Conservation (phyloP, 257 asterid genomes). For the Plantago ovata region DNA sequence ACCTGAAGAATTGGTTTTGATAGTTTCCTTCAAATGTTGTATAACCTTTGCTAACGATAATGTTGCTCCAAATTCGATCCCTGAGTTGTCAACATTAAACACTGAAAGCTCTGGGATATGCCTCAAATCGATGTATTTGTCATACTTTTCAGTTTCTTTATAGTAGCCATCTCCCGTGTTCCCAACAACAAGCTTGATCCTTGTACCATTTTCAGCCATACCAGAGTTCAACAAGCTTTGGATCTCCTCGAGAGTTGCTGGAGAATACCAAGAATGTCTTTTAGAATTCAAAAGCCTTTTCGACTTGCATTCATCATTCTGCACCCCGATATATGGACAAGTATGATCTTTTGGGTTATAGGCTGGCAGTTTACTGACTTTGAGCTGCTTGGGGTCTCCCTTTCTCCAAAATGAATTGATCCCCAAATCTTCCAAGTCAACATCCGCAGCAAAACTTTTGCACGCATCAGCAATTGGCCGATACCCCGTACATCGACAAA, state of each 20-base stretch:
- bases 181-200: slow-evolving; percentile 49
- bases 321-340: slow-evolving; percentile 32
- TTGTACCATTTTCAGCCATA: slow-evolving; percentile 25
- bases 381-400: slow-evolving; percentile 36
- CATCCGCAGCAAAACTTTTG: slow-evolving; percentile 59
- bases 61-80: slow-evolving; percentile 61
- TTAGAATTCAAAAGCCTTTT: slow-evolving; percentile 28
- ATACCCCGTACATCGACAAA: slow-evolving; percentile 74
- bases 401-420: slow-evolving; percentile 55
- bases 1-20: slow-evolving; percentile 14
- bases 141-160: slow-evolving; percentile 40
- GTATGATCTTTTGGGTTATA: slow-evolving; percentile 33
- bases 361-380: slow-evolving; percentile 33
- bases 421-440: slow-evolving; percentile 73
- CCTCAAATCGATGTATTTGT: slow-evolving; percentile 51
- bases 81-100: slow-evolving; percentile 30
- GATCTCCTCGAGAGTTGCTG: slow-evolving; percentile 49
- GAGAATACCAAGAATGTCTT: slow-evolving; percentile 55
- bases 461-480: slow-evolving; percentile 78
- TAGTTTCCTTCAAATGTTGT: slow-evolving; percentile 31
- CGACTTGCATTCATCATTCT: slow-evolving; percentile 22
- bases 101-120: slow-evolving; percentile 49
- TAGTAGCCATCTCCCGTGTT: slow-evolving; percentile 65
- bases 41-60: slow-evolving; percentile 53
- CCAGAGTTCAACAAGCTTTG: slow-evolving; percentile 36